Evolutionary conservation across 306 rosid species (phyloP), one percentile per base, ranked within the genome.

Genomic region (Prunus davidiana): DNA sequence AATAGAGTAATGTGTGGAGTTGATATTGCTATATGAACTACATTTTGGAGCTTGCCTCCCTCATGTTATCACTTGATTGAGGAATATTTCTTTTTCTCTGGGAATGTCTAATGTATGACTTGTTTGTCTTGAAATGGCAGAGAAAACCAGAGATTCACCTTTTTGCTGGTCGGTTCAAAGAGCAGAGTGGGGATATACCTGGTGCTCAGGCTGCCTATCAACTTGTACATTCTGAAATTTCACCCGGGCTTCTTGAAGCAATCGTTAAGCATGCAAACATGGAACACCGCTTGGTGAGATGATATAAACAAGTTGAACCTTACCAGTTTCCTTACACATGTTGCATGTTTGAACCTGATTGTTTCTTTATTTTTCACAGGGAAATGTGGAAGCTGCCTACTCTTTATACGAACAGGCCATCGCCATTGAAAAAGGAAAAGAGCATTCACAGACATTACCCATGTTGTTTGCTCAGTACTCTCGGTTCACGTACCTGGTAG

Each of bases 191-290:
- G 78, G 98, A 96, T 86, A 82, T 89, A 79, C 82, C 78, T 69
- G 97, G 97, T 83, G 96, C 99, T 73, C 92, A 91, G 75, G 97
- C 90, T 50, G 92, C 98, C 3, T 96, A 96, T 87, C 93, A 96
- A 78, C 96, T 92, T 75, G 96, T 96, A 73, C 92, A 96, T 72
- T 72, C 89, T 74, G 99, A 96, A 89, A 93, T 86, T 72, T 87
- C 99, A 69, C 98, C 99, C 43, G 99, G 98, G 63, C 98, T 96
- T 75, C 92, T 96, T 61, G 99, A 96, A 89, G 99, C 99, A 62
- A 96, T 96, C 64, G 89, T 93, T 57, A 91, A 80, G 79, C 99
- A 96, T 69, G 96, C 97, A 74, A 96, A 91, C 80, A 91, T 96
- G 98, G 99, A 96, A 85, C 72, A 84, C 57, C 91, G 99, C 56